Evolutionary conservation across 345 rosid genomes (phyloP).

Genomic region (Mangifera indica): DNA sequence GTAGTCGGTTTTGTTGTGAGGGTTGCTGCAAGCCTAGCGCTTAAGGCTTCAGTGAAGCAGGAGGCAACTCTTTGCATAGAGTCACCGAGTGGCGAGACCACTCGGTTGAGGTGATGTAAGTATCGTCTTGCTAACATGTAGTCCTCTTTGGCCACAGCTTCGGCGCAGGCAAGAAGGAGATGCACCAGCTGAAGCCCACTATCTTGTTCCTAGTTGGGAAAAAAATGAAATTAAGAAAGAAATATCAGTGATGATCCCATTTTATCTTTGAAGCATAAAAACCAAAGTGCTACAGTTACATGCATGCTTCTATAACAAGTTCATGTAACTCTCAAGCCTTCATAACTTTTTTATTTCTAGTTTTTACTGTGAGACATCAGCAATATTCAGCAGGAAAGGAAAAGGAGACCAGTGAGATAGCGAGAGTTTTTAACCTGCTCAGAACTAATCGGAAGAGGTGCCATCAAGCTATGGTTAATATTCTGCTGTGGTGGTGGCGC

Average conservation of each 20-base stretch:
- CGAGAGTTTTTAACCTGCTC: slow-evolving; percentile 43
- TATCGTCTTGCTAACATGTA: slow-evolving; percentile 53
- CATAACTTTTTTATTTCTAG: too few relatives aligned
- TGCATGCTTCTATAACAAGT: not conserved
- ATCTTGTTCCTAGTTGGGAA: slow-evolving; percentile 49
- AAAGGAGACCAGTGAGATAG: not conserved
- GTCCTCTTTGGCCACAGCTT: slow-evolving; percentile 66
- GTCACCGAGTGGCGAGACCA: slow-evolving; percentile 58
- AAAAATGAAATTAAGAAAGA: not conserved
- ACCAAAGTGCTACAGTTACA: not conserved
- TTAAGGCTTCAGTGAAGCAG: slow-evolving; percentile 65
- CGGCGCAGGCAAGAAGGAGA: slow-evolving; percentile 69
- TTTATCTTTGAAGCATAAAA: not conserved
- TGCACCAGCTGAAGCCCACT: slow-evolving; percentile 68
- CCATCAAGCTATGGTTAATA: slow-evolving; percentile 39
- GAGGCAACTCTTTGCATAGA: slow-evolving; percentile 71
- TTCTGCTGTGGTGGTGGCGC: slow-evolving; percentile 23
- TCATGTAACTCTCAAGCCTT: too few relatives aligned
- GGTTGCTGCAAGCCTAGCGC: slow-evolving; percentile 51
- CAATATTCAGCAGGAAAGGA: too few relatives aligned
- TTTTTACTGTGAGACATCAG: too few relatives aligned
- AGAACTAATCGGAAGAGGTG: slow-evolving; percentile 38
- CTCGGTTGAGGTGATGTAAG: slow-evolving; percentile 60
- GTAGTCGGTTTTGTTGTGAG: slow-evolving; percentile 36
- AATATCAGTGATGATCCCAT: not conserved